Percentiles rank a stretch among this genome's conserved stretches.
Conservation (phyloP, 2,329 filamentous ascomycete species). For the Apiospora saccharicola region DNA sequence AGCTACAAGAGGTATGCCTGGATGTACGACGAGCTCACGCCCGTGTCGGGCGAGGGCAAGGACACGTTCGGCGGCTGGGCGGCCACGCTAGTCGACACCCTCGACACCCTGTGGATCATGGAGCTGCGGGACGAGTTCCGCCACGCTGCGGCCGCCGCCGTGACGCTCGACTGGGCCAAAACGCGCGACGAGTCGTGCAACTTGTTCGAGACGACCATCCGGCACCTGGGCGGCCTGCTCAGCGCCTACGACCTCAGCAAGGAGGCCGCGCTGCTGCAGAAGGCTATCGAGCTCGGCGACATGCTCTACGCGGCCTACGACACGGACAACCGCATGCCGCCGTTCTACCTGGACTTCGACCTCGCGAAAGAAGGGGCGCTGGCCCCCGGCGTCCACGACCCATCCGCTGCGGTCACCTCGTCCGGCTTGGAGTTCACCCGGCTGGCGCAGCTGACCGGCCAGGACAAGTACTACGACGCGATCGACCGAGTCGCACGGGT, state of each 20-base stretch:
- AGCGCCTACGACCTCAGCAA: constrained; percentile 55
- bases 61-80: constrained; percentile 52
- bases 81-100: constrained; percentile 65
- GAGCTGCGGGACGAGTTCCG: constrained; percentile 63
- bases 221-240: constrained; percentile 54
- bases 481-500: constrained; percentile 76
- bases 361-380: constrained; percentile 46
- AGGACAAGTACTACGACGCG: constrained; percentile 77
- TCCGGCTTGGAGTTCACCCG: constrained; percentile 76
- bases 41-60: constrained; percentile 38
- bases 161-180: constrained; percentile 57
- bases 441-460: constrained; percentile 71
- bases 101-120: constrained; percentile 71
- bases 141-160: constrained; percentile 57
- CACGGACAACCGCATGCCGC: constrained; percentile 57
- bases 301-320: constrained; percentile 57
- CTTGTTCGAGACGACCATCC: constrained; percentile 56
- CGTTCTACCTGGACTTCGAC: constrained; percentile 63
- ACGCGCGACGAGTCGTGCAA: constrained; percentile 48
- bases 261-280: constrained; percentile 50
- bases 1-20: constrained; percentile 70
- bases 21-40: constrained; percentile 61
- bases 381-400: constrained; percentile 44
- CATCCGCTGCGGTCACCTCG: constrained; percentile 58
- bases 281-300: constrained; percentile 55